These are phyloP conservation scores for Fomitopsis betulina DNA, from an alignment of 1,284 basidiomycete species.

Conservation along the genomic window DNA sequence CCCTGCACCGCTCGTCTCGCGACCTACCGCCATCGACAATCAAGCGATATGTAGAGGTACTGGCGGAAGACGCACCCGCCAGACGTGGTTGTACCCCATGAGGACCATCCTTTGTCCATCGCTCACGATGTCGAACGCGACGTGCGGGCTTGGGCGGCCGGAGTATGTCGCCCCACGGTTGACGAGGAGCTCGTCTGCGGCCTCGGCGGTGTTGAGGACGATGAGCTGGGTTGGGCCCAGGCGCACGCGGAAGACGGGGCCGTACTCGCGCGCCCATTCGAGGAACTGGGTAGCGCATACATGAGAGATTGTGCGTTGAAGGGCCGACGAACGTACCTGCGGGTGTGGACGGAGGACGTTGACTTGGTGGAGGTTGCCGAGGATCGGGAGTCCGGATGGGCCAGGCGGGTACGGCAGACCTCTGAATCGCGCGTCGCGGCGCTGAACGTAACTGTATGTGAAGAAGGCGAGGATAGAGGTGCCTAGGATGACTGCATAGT, in stretches of 20 bases:
- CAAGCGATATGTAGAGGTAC: not conserved
- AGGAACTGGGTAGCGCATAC: constrained; percentile 14
- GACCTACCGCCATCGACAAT: not conserved
- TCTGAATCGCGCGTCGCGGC: not conserved
- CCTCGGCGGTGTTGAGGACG: constrained; percentile 29
- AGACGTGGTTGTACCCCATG: constrained; percentile 24
- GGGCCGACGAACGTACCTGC: not conserved
- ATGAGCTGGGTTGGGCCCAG: constrained; percentile 27
- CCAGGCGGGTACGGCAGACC: not conserved
- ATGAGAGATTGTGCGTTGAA: no score
- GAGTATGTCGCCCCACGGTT: constrained; percentile 27
- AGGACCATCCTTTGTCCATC: constrained; percentile 26
- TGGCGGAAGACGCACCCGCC: constrained; percentile 17
- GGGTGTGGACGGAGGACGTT: not conserved
- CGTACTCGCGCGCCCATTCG: constrained; percentile 27
- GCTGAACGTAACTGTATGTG: not conserved
- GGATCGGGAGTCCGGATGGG: constrained; percentile 1
- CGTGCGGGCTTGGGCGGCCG: constrained; percentile 20
- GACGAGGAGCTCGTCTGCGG: constrained; percentile 28
- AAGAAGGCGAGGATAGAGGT: not conserved
- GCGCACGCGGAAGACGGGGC: constrained; percentile 21
- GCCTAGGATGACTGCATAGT: not conserved
- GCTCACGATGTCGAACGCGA: constrained; percentile 28
- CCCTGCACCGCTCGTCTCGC: constrained; percentile 10
- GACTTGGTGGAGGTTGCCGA: constrained; percentile 7